Conservation (phyloP, 75 land plant genomes). For the Pinus tabuliformis region DNA sequence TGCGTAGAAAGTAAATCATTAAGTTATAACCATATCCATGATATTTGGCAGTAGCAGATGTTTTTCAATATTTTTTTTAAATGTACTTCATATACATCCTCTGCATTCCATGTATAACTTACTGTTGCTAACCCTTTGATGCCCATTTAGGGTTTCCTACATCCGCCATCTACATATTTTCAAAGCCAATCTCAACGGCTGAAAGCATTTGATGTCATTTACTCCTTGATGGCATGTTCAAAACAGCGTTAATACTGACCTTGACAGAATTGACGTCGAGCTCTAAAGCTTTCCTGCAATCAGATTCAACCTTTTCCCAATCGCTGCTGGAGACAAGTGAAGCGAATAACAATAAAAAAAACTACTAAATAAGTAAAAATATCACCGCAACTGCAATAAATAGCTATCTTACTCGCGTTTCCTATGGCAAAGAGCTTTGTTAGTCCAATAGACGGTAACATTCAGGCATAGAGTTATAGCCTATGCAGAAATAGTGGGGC, state of each 20-base stretch:
- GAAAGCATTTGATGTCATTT: not conserved
- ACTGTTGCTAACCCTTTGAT: too few relatives aligned
- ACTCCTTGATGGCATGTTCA: not conserved
- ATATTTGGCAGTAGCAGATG: too few relatives aligned
- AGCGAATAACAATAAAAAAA: not conserved
- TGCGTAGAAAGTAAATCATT: too few relatives aligned
- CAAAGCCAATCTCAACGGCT: too few relatives aligned
- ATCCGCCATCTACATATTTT: too few relatives aligned
- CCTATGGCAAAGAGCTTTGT: constrained; percentile 78
- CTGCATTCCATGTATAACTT: too few relatives aligned
- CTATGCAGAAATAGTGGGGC: constrained; percentile 25
- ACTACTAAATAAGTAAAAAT: not conserved
- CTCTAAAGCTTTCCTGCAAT: constrained; percentile 82
- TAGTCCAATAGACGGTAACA: constrained; percentile 82
- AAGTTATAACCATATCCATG: too few relatives aligned
- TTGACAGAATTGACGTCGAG: constrained; percentile 71
- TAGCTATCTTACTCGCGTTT: constrained; percentile 55
- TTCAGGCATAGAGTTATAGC: constrained; percentile 84
- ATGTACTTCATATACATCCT: too few relatives aligned
- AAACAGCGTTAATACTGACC: constrained; percentile 27
- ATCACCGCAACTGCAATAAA: not conserved
- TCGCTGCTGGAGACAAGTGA: constrained; percentile 41
- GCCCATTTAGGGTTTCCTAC: too few relatives aligned
- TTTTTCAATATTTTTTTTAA: too few relatives aligned
- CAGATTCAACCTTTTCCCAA: constrained; percentile 81